phyloP scores from a whole-genome alignment of 139 green algal species.

The Auxenochlorella pyrenoidosa region DNA sequence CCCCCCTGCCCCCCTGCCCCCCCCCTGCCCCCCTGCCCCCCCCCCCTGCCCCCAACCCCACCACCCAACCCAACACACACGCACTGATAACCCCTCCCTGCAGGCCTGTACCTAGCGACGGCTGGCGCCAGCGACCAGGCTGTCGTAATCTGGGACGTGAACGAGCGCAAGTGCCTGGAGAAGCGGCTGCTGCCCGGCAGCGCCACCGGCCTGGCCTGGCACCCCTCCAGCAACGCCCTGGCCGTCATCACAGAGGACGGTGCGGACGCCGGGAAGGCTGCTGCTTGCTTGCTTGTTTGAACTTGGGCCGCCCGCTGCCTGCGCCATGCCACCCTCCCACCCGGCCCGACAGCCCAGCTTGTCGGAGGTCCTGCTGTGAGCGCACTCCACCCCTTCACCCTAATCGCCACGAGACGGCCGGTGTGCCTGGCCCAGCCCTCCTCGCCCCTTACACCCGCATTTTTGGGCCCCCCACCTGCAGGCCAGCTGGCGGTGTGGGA shows the following conservation, averaged over 20 bases:
- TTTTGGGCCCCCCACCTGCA: neutral
- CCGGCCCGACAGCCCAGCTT: too few species aligned
- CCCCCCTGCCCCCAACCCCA: too few species aligned
- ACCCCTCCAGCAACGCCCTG: slow-evolving; percentile 73
- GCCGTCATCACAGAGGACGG: slow-evolving; percentile 66
- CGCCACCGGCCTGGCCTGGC: slow-evolving; percentile 74
- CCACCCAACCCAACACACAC: neutral
- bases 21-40: too few species aligned
- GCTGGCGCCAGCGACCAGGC: slow-evolving; percentile 60
- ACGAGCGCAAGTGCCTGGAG: slow-evolving; percentile 30
- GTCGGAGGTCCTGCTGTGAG: neutral
- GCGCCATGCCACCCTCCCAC: neutral
- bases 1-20: too few species aligned
- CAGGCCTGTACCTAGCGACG: slow-evolving; percentile 79
- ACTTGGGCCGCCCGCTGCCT: too few species aligned
- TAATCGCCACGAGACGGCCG: too few species aligned
- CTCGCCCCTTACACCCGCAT: neutral
- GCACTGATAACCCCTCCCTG: neutral
- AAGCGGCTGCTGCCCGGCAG: slow-evolving; percentile 18
- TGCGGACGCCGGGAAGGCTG: neutral
- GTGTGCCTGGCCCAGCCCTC: too few species aligned
- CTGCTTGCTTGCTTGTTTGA: too few species aligned
- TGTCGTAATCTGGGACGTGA: slow-evolving; percentile 80
- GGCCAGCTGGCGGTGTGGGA: slow-evolving; percentile 75
- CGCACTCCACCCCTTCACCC: neutral